Percentiles rank a stretch among this genome's conserved stretches.
phyloP scores from a whole-genome alignment of 495 filamentous ascomycete genomes.

The Penicillium nucicola region DNA sequence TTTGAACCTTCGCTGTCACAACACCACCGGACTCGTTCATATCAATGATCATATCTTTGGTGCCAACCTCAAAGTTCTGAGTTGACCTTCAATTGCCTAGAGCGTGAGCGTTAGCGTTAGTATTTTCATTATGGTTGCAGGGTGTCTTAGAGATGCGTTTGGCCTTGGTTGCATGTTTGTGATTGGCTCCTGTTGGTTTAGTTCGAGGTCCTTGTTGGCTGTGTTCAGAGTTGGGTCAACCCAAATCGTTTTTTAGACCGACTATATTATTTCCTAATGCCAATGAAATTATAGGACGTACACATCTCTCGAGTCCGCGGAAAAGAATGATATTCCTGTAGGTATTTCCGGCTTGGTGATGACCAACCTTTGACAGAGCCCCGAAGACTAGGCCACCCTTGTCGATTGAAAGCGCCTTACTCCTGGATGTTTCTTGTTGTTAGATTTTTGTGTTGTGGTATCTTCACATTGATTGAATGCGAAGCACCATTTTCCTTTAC shows the following conservation, averaged over 20 bases:
- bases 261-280: conserved; percentile 50
- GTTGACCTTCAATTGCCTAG: conserved; percentile 50
- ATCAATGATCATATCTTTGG: conserved; percentile 47
- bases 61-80: conserved; percentile 35
- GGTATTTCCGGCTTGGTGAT: conserved; percentile 57
- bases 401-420: conserved; percentile 57
- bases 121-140: conserved; percentile 62
- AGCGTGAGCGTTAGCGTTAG: conserved; percentile 59
- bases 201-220: conserved; percentile 56
- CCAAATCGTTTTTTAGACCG: conserved; percentile 43
- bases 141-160: conserved; percentile 61
- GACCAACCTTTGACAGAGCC: conserved; percentile 55
- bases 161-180: conserved; percentile 62
- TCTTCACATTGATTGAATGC: conserved; percentile 52
- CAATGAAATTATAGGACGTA: conserved; percentile 43
- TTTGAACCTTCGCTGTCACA: conserved; percentile 17
- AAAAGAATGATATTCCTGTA: conserved; percentile 59
- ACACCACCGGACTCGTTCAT: conserved; percentile 14
- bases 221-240: conserved; percentile 43
- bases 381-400: conserved; percentile 60
- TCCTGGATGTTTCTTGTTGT: conserved; percentile 54
- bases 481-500: conserved; percentile 46
- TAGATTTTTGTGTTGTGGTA: conserved; percentile 45
- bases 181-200: conserved; percentile 59
- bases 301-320: conserved; percentile 41